Evolutionary conservation across 257 asterid genomes (phyloP), one percentile per base, ranked within the genome.

Genomic region (Phtheirospermum japonicum): DNA sequence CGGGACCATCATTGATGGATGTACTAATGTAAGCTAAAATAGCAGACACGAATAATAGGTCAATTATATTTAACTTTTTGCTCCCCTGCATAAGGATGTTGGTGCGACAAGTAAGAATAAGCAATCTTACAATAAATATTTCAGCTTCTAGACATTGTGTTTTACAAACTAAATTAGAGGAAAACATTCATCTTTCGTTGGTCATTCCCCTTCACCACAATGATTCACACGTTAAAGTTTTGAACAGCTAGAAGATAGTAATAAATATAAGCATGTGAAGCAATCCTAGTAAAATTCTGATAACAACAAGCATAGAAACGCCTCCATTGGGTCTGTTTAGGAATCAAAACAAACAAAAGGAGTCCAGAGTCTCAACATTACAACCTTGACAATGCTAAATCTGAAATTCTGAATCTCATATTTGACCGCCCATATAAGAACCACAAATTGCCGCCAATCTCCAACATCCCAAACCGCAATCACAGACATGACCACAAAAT

Each of bases 1-100:
- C 99, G 67, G 97, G 96, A 57, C 99, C 99, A 68, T 83, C 96
- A 49, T 79, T 81, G 75, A 92, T 86, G 72, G 99, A 78, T 59
- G 95, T 79, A 76, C 78, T 80, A 31, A 92, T 71, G 72, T 92
- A 92, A 77, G 89, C 97, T 90, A 76, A 50, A 71, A 79, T 18
- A 69, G 69, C 42, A 69, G 56, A 51, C 33, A 71, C 20, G 67
- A 42, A 45, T 46, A 46, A 28, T 30, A 14, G 18, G 32, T 52
- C 28, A 69, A 31, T 57, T 60, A 56, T 31, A 50, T 42, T 46
- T 10, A 11, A 40, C 14, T 28, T 13, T 58, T 19, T 43, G 54
- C 36, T 16, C 33, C 34, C 32, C 5, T 30, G 20, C 13, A 72
- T 23, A 32, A 3, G 55, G 42, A 45, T 34, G 33, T 43, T 14